Evolutionary conservation across 208 protist genomes (phyloP).

Genomic region (Crithidia acanthocephali): DNA sequence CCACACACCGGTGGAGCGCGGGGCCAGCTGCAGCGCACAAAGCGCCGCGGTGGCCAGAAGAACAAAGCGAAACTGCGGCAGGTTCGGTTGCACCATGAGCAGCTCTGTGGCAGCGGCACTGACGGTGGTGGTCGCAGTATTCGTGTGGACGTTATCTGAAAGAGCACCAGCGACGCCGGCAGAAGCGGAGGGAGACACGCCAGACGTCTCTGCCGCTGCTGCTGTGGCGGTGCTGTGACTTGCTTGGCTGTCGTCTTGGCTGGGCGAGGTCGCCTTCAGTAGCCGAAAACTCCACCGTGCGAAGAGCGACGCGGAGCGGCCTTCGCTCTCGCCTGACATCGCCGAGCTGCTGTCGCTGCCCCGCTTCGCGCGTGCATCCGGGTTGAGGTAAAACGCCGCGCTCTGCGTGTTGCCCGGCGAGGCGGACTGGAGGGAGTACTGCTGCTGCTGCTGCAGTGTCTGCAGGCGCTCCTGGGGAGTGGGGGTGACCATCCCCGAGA

Average conservation of each 20-base stretch:
- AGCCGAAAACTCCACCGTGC: constrained; percentile 10
- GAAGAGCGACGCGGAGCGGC: background rate
- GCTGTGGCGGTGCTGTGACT: background rate
- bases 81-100: background rate
- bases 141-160: background rate
- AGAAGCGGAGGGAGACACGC: background rate
- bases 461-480: background rate
- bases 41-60: constrained; percentile 1
- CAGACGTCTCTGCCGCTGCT: background rate
- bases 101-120: background rate
- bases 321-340: background rate
- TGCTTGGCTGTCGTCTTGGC: background rate
- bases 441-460: background rate
- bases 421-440: background rate
- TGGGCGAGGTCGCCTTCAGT: background rate
- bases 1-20: constrained; percentile 21
- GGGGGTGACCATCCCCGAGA: constrained; percentile 8
- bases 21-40: constrained; percentile 12
- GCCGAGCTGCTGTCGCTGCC: background rate
- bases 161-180: background rate
- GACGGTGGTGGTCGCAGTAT: background rate
- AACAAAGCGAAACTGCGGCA: constrained; percentile 8
- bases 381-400: background rate
- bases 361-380: background rate
- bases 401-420: background rate